Evolutionary conservation across 495 filamentous ascomycete genomes (phyloP).

Genomic region (Aeminium ludgeri): DNA sequence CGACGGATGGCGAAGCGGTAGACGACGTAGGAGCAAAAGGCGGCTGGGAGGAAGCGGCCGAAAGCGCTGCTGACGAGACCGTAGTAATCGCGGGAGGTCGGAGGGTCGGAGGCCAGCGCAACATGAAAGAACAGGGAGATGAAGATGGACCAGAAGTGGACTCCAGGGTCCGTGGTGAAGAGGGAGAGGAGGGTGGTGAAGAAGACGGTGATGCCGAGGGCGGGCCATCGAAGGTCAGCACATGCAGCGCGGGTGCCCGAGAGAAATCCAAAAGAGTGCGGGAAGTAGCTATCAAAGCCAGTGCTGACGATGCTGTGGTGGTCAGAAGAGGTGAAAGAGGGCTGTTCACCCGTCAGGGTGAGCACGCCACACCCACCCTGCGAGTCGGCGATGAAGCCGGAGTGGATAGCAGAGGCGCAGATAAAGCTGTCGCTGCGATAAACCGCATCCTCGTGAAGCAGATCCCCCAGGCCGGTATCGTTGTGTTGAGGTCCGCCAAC

Average conservation of each 20-base stretch:
- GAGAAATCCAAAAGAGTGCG: slow-evolving; percentile 26
- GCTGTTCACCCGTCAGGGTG: slow-evolving; percentile 23
- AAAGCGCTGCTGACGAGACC: slow-evolving; percentile 26
- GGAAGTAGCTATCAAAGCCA: slow-evolving; percentile 27
- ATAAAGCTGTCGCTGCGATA: slow-evolving; percentile 31
- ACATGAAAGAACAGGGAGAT: slow-evolving; percentile 28
- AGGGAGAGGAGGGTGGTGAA: slow-evolving; percentile 25
- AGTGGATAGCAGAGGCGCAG: slow-evolving; percentile 27
- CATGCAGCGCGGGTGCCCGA: slow-evolving; percentile 23
- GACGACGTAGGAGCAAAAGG: slow-evolving; percentile 25
- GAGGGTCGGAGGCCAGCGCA: slow-evolving; percentile 28
- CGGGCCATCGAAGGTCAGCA: slow-evolving; percentile 28
- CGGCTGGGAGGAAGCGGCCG: slow-evolving; percentile 27
- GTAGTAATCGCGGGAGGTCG: slow-evolving; percentile 25
- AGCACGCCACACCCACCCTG: slow-evolving; percentile 28
- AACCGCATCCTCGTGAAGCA: slow-evolving; percentile 13
- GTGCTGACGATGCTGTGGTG: slow-evolving; percentile 22
- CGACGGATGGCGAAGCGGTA: slow-evolving; percentile 29
- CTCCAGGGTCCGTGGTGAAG: slow-evolving; percentile 28
- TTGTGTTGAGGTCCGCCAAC: slow-evolving; percentile 24
- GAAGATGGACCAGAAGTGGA: slow-evolving; percentile 27
- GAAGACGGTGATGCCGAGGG: slow-evolving; percentile 23
- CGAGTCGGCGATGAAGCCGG: slow-evolving; percentile 24
- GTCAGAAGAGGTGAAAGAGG: slow-evolving; percentile 19
- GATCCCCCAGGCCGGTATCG: slow-evolving; percentile 13